Base-by-base conservation (phyloP, 805 yeast genomes). In the Wickerhamiella vanderwaltii region DNA sequence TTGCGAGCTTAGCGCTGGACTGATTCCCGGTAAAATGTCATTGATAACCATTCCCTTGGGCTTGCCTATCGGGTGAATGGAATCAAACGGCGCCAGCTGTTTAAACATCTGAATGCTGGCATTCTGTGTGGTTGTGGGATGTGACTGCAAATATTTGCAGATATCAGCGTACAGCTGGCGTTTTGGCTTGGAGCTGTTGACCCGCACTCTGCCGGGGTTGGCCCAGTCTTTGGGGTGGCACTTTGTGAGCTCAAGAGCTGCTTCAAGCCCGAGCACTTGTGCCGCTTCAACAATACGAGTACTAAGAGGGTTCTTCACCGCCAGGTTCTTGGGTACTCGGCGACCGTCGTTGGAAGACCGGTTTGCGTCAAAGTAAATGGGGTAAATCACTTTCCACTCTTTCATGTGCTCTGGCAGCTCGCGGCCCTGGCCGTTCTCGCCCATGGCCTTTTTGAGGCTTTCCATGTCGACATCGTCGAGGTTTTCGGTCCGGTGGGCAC, bases 201-300 rank as follows among this genome's bases (percentile, higher is more conserved):
- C 79, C 50, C 94, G 73, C 26, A 91, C 87, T 54, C 97, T 71
- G n/a, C 98, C 98, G 4, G 96, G 93, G 56, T 88, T 88, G 50
- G 97, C 94, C 71, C 79, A 91, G 62, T 88, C 97, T 60, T 87
- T 94, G 9, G 97, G 97, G 62, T 88, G 98, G 1, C 80, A 61
- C 63, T 86, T 91, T 46, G 80, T 84, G 46, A 88, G 72, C 68
- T 39, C 69, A 31, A 59, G 50, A 17, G 62, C 60, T 4, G 56
- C 47, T 26, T 56, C 57, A 35, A 55, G 40, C 24, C 67, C 64
- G 19, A 62, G 43, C 12, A 52, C 32, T 69, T 69, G 15, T 39
- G 60, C 55, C 6, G 94, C 96, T 51, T 85, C 94, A 9, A 79
- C 71, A 16, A 88, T 69, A 4, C 81, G 75, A 54, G 77, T 77